Conservation (phyloP, 2,329 filamentous ascomycete genomes). For the Nothopassalora personata region DNA sequence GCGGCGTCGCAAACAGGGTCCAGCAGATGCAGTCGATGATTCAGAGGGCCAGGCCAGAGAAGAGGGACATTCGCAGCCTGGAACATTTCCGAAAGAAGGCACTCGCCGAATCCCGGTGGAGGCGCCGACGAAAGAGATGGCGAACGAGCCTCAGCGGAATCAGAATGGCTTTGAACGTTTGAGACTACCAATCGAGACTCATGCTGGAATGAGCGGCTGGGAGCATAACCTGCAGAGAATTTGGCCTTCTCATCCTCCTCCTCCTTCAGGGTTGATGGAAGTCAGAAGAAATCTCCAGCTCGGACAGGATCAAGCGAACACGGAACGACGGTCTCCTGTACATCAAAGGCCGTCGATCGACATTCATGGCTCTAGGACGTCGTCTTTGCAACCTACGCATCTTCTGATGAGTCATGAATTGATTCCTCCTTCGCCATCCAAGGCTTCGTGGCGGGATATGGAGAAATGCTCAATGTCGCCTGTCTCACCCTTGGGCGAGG, state of each 20-base stretch:
- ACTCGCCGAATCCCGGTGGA: background rate
- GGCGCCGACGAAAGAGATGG: background rate
- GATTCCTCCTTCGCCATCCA: background rate
- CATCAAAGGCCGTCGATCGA: background rate
- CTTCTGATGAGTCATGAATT: background rate
- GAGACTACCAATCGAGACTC: background rate
- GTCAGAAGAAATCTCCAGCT: background rate
- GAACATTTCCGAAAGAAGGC: background rate
- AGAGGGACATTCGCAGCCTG: background rate
- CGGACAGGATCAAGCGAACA: background rate
- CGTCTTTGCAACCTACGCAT: background rate
- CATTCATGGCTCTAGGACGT: background rate
- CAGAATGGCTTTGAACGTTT: background rate
- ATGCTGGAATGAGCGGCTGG: background rate
- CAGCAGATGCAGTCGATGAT: background rate
- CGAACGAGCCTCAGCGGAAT: background rate
- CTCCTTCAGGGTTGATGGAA: too few species aligned
- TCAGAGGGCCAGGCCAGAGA: background rate
- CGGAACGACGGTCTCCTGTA: background rate
- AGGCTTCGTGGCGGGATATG: background rate
- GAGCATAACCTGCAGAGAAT: too few species aligned
- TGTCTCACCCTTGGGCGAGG: background rate
- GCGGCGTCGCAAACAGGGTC: background rate
- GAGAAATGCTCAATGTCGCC: background rate
- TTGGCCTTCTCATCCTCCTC: too few species aligned